phyloP scores from a whole-genome alignment of 331 rosid genomes.

The Saraca asoca region DNA sequence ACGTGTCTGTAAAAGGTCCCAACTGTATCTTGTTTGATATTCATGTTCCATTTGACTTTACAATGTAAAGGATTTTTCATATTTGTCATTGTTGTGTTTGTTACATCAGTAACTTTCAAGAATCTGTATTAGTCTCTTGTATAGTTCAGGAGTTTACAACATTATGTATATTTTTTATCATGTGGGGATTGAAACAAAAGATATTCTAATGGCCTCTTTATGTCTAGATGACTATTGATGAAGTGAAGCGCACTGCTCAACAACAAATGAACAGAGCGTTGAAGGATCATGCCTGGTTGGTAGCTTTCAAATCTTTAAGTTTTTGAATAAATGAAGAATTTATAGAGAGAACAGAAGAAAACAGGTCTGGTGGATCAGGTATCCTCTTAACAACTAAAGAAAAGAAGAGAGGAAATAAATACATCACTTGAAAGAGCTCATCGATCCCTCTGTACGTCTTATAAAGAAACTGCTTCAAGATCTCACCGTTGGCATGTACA shows the following conservation, averaged over 20 bases:
- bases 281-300: constrained; percentile 82
- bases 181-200: background rate
- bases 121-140: constrained; percentile 19
- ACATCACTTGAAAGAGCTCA: no score
- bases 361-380: no score
- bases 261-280: constrained; percentile 91
- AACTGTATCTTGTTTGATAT: background rate
- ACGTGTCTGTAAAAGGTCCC: no score
- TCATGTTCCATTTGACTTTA: background rate
- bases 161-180: constrained; percentile 11
- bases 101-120: background rate
- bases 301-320: constrained; percentile 18
- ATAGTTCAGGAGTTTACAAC: constrained; percentile 10
- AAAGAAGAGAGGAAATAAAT: no score
- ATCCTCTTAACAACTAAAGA: no score
- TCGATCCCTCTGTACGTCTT: no score
- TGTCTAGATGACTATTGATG: constrained; percentile 81
- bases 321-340: no score
- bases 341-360: no score
- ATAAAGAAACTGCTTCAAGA: no score
- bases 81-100: background rate
- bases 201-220: constrained; percentile 30
- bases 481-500: no score
- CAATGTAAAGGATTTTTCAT: background rate
- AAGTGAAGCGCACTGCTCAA: constrained; percentile 94